phyloP scores from a whole-genome alignment of 129 eudicot genomes.

The Cynara cardunculus region DNA sequence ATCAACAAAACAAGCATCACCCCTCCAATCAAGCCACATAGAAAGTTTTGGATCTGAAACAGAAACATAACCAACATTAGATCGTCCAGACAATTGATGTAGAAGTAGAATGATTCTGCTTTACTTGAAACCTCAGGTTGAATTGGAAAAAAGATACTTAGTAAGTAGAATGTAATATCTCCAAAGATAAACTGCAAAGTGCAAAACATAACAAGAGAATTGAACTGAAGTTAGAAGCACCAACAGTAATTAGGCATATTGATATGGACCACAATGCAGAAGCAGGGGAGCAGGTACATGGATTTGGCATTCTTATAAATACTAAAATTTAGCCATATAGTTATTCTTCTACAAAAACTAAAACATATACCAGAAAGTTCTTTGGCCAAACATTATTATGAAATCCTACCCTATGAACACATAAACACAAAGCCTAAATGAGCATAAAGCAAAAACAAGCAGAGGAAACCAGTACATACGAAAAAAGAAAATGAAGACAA shows the following conservation, averaged over 20 bases:
- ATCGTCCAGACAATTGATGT: background rate
- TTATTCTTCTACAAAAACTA: conserved; percentile 4
- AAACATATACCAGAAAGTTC: background rate
- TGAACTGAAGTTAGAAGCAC: conserved; percentile 15
- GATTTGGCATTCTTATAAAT: background rate
- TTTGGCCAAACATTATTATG: background rate
- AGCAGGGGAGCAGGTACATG: background rate
- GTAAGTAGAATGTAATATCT: background rate
- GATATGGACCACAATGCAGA: background rate
- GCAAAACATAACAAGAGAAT: background rate
- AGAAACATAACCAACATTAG: conserved; percentile 20
- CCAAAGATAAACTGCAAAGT: background rate
- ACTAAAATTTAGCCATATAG: background rate
- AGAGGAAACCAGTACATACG: background rate
- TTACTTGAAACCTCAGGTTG: background rate
- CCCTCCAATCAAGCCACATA: conserved; percentile 72
- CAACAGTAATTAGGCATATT: background rate
- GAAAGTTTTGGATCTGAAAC: conserved; percentile 51
- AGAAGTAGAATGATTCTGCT: background rate
- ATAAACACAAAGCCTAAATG: no score
- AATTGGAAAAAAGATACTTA: background rate
- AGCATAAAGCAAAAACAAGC: no score
- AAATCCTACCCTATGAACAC: no score
- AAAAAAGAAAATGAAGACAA: background rate
- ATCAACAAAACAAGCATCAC: conserved; percentile 49